Evolutionary conservation across 768 basidiomycete species (phyloP).

Genomic region (Chalciporus chontae): DNA sequence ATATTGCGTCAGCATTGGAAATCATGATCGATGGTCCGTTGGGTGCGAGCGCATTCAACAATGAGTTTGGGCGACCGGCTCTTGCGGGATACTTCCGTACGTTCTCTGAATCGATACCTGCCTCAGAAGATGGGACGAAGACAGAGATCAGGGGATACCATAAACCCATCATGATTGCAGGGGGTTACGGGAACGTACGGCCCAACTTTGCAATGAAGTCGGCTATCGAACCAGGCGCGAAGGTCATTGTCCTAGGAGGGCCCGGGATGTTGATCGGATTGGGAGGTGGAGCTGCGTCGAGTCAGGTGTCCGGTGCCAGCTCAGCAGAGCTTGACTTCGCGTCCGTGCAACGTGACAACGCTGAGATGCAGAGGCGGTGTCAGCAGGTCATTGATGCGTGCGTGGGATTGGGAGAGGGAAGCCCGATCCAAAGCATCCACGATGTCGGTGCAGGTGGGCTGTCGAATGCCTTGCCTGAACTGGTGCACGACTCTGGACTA

Average conservation of each 20-base stretch:
- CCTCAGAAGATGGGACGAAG: slow-evolving; percentile 42
- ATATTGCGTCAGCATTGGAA: slow-evolving; percentile 90
- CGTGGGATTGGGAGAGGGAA: slow-evolving; percentile 51
- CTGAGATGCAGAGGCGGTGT: slow-evolving; percentile 96
- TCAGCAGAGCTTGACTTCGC: slow-evolving; percentile 96
- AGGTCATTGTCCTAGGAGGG: slow-evolving; percentile 90
- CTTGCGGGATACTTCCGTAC: slow-evolving; percentile 94
- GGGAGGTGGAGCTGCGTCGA: slow-evolving; percentile 95
- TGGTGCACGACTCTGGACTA: slow-evolving; percentile 93
- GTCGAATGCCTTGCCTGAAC: slow-evolving; percentile 93
- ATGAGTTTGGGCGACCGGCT: slow-evolving; percentile 95
- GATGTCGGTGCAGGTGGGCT: slow-evolving; percentile 97
- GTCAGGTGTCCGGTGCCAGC: slow-evolving; percentile 86
- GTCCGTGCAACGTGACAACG: slow-evolving; percentile 95
- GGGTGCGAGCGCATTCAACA: slow-evolving; percentile 95
- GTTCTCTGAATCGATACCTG: slow-evolving; percentile 74
- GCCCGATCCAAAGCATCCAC: slow-evolving; percentile 93
- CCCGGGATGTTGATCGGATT: slow-evolving; percentile 96
- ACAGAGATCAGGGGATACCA: slow-evolving; percentile 90
- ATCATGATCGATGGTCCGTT: slow-evolving; percentile 98
- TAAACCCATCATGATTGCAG: slow-evolving; percentile 99
- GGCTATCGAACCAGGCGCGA: slow-evolving; percentile 74
- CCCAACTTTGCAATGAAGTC: slow-evolving; percentile 79
- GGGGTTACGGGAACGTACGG: slow-evolving; percentile 92
- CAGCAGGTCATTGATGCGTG: slow-evolving; percentile 98